Conservation (phyloP, 2,329 filamentous ascomycete species). For the Fusarium setosum region DNA sequence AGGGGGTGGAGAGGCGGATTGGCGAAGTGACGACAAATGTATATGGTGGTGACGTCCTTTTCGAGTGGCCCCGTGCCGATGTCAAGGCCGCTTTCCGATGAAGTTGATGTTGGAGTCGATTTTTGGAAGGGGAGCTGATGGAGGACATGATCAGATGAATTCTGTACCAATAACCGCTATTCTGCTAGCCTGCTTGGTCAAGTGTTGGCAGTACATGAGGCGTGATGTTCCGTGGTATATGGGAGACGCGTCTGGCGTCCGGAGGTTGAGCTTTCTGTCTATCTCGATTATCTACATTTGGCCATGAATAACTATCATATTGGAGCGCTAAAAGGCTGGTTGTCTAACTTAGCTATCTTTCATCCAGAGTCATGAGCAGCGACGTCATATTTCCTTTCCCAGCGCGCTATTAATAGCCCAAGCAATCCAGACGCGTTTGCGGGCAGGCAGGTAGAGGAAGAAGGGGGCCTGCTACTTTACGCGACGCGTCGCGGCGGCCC, state of each 20-base stretch:
- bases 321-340: too few species aligned
- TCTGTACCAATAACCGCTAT: slow-evolving; percentile 31
- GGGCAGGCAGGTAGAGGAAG: background rate
- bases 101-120: slow-evolving; percentile 1
- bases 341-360: too few species aligned
- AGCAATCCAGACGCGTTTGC: background rate
- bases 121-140: slow-evolving; percentile 5
- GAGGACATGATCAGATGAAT: slow-evolving; percentile 33
- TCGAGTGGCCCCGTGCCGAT: slow-evolving; percentile 74
- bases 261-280: slow-evolving; percentile 16
- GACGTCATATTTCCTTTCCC: background rate
- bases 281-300: slow-evolving; percentile 20
- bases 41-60: slow-evolving; percentile 72
- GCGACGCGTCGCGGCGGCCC: slow-evolving; percentile 36
- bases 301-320: too few species aligned
- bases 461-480: slow-evolving; percentile 26
- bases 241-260: slow-evolving; percentile 9
- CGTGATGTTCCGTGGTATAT: slow-evolving; percentile 18
- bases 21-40: slow-evolving; percentile 70
- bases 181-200: slow-evolving; percentile 25
- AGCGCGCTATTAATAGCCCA: slow-evolving; percentile 14
- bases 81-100: slow-evolving; percentile 68
- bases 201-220: slow-evolving; percentile 21
- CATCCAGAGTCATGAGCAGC: background rate
- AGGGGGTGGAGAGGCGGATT: slow-evolving; percentile 70